Percentiles rank a stretch among this genome's conserved stretches.
Evolutionary conservation across 108 stramenopile genomes (phyloP).

Genomic region (Fistulifera solaris): DNA sequence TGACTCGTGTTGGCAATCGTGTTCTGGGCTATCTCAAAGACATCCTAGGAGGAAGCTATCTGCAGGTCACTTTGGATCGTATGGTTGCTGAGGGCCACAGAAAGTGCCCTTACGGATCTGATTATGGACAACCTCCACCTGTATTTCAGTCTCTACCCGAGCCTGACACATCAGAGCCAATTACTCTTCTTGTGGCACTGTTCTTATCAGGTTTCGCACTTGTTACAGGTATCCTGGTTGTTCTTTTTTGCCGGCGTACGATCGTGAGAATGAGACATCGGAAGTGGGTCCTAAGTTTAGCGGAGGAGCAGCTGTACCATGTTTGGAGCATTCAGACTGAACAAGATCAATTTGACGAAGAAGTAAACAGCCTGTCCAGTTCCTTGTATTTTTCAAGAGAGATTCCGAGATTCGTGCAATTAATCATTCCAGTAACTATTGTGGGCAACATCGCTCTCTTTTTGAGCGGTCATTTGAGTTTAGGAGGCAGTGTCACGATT

Average conservation of each 20-base stretch:
- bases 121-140: slow-evolving; percentile 29
- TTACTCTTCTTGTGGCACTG: slow-evolving; percentile 35
- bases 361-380: slow-evolving; percentile 33
- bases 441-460: slow-evolving; percentile 68
- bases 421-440: slow-evolving; percentile 48
- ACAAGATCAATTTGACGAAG: slow-evolving; percentile 19
- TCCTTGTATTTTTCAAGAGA: slow-evolving; percentile 40
- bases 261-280: slow-evolving; percentile 36
- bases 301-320: slow-evolving; percentile 10
- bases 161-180: slow-evolving; percentile 11
- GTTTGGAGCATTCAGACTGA: slow-evolving; percentile 14
- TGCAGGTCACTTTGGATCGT: slow-evolving; percentile 57
- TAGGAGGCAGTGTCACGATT: slow-evolving; percentile 65
- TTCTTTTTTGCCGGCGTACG: slow-evolving; percentile 17
- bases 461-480: slow-evolving; percentile 57
- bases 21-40: slow-evolving; percentile 32
- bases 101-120: slow-evolving; percentile 48
- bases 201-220: slow-evolving; percentile 16
- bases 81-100: slow-evolving; percentile 38
- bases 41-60: slow-evolving; percentile 42
- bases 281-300: slow-evolving; percentile 37
- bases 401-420: slow-evolving; percentile 35
- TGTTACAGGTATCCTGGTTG: slow-evolving; percentile 12
- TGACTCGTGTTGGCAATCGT: slow-evolving; percentile 35
- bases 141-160: slow-evolving; percentile 27